A percentile compares a stretch with the other conserved stretches of the same genome.
These are phyloP conservation scores for Alliaria petiolata DNA, from an alignment of 345 rosid genomes.

Conservation along the genomic window DNA sequence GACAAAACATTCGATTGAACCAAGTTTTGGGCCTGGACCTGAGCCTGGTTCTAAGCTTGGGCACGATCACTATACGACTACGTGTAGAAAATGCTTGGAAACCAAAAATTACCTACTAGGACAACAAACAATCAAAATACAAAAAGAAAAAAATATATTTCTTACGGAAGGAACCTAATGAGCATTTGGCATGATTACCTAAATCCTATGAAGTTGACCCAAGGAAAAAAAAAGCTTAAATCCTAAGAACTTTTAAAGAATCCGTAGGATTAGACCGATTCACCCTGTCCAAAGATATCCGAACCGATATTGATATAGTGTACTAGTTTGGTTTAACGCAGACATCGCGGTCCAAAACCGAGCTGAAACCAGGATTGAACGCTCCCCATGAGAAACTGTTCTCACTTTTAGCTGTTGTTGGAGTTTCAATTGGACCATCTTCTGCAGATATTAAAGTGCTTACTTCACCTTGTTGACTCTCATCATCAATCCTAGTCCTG, in stretches of 20 bases:
- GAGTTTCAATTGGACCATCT: neutral
- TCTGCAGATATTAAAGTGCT: neutral
- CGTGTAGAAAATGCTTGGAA: neutral
- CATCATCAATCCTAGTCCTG: neutral
- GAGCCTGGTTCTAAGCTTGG: neutral
- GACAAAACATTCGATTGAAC: neutral
- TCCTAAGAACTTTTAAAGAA: too few relatives aligned
- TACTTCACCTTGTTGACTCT: neutral
- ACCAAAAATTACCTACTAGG: too few relatives aligned
- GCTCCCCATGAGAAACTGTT: neutral
- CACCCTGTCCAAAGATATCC: too few relatives aligned
- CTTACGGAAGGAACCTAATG: too few relatives aligned
- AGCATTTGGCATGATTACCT: too few relatives aligned
- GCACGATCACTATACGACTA: neutral
- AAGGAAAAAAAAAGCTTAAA: too few relatives aligned
- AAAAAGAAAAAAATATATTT: too few relatives aligned
- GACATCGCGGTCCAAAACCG: neutral
- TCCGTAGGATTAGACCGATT: too few relatives aligned
- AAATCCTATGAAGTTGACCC: too few relatives aligned
- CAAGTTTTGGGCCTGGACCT: neutral
- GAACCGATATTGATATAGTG: too few relatives aligned
- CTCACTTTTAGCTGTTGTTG: neutral
- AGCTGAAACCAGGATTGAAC: neutral
- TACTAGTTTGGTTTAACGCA: neutral
- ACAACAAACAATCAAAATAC: too few relatives aligned